Evolutionary conservation across 1,284 basidiomycete species (phyloP).

Genomic region (Inonotus obliquus): DNA sequence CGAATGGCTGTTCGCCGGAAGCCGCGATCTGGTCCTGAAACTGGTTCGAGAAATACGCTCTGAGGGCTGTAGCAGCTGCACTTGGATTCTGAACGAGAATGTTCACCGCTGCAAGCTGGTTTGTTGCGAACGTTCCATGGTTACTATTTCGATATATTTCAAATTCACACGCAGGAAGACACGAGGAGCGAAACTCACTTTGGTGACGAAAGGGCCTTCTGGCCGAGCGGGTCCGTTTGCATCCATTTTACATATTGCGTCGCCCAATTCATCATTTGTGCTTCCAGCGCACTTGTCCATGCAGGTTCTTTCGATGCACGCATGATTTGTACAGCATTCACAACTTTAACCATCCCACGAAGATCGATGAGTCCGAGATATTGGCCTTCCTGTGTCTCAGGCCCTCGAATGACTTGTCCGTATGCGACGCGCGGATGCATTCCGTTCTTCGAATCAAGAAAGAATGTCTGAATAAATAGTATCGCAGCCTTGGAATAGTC

Average conservation of each 20-base stretch:
- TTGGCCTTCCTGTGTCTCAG: constrained; percentile 45
- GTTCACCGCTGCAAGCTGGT: constrained; percentile 37
- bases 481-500: constrained; percentile 38
- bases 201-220: constrained; percentile 41
- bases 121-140: constrained; percentile 41
- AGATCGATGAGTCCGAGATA: constrained; percentile 64
- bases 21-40: constrained; percentile 50
- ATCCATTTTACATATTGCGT: constrained; percentile 53
- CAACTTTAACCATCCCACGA: constrained; percentile 57
- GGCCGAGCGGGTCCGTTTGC: constrained; percentile 43
- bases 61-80: constrained; percentile 36
- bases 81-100: constrained; percentile 34
- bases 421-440: constrained; percentile 72
- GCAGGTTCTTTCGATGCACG: constrained; percentile 43
- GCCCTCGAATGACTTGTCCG: constrained; percentile 62
- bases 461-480: constrained; percentile 51
- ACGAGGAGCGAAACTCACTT: constrained; percentile 41
- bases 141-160: constrained; percentile 39
- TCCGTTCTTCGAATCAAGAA: constrained; percentile 48
- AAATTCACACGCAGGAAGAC: constrained; percentile 12
- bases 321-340: constrained; percentile 52
- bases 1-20: constrained; percentile 57
- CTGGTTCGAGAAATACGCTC: constrained; percentile 40
- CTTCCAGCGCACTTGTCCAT: constrained; percentile 54
- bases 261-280: constrained; percentile 45